phyloP scores from a whole-genome alignment of 1,284 basidiomycete genomes.

The Ganoderma resinaceum region DNA sequence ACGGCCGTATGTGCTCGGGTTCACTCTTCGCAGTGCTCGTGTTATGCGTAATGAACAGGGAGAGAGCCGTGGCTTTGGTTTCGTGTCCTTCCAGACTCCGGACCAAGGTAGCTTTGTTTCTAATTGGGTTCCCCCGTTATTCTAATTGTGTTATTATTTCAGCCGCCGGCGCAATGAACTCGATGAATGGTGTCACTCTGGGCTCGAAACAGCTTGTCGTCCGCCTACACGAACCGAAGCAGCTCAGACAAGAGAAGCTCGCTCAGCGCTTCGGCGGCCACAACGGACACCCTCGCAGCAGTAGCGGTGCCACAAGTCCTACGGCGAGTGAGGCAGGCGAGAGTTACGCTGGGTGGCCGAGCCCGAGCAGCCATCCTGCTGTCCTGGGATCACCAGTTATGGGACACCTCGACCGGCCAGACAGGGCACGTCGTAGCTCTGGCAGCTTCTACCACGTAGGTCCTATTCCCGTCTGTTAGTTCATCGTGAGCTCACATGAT shows the following conservation, averaged over 20 bases:
- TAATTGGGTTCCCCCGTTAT: neutral
- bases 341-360: constrained; percentile 72
- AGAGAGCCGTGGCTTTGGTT: constrained; percentile 93
- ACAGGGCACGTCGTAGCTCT: constrained; percentile 75
- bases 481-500: constrained; percentile 7
- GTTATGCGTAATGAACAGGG: constrained; percentile 92
- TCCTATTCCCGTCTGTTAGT: constrained; percentile 6
- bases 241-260: constrained; percentile 86
- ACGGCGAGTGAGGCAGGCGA: constrained; percentile 82
- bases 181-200: constrained; percentile 79
- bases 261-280: constrained; percentile 78
- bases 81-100: constrained; percentile 88
- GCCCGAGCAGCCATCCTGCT: constrained; percentile 64
- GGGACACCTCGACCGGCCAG: constrained; percentile 59
- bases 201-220: constrained; percentile 85
- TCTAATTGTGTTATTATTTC: constrained; percentile 11
- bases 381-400: constrained; percentile 63
- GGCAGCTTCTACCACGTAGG: constrained; percentile 84
- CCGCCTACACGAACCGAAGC: constrained; percentile 89
- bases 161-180: constrained; percentile 77
- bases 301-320: constrained; percentile 83
- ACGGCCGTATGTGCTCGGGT: neutral
- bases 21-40: constrained; percentile 66
- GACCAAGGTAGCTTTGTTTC: constrained; percentile 69
- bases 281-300: constrained; percentile 77